phyloP scores from a whole-genome alignment of 2,329 filamentous ascomycete species.

The Parastagonospora avenae region DNA sequence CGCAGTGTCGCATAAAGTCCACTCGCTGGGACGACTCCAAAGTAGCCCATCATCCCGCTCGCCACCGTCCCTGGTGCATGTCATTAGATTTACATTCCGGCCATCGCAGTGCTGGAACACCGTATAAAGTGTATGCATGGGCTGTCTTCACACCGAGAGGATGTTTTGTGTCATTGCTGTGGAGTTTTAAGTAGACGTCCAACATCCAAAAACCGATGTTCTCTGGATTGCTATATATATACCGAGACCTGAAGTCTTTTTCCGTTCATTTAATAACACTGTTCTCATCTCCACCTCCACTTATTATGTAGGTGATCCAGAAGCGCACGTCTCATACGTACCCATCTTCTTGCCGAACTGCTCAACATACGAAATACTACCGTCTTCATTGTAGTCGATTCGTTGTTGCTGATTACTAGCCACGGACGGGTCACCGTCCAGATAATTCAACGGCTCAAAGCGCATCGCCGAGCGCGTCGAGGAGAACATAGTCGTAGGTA shows the following conservation, averaged over 20 bases:
- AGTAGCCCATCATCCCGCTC: constrained; percentile 22
- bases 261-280: too few relatives aligned
- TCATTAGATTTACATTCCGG: background rate
- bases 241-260: too few relatives aligned
- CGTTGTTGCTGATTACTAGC: constrained; percentile 50
- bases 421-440: constrained; percentile 48
- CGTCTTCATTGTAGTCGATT: constrained; percentile 40
- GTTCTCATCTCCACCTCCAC: background rate
- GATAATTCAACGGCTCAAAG: constrained; percentile 55
- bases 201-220: too few relatives aligned
- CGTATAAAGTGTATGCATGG: too few relatives aligned
- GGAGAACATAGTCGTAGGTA: constrained; percentile 61
- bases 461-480: constrained; percentile 53
- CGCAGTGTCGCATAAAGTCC: constrained; percentile 30
- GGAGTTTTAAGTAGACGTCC: too few relatives aligned
- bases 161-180: too few relatives aligned
- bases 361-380: constrained; percentile 9
- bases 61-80: constrained; percentile 25
- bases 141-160: too few relatives aligned
- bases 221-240: too few relatives aligned
- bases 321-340: background rate
- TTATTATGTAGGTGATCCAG: too few relatives aligned
- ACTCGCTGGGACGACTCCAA: constrained; percentile 26
- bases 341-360: constrained; percentile 13
- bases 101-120: too few relatives aligned